Evolutionary conservation across 2,329 filamentous ascomycete genomes (phyloP).

Genomic region (Penicillium sp.): DNA sequence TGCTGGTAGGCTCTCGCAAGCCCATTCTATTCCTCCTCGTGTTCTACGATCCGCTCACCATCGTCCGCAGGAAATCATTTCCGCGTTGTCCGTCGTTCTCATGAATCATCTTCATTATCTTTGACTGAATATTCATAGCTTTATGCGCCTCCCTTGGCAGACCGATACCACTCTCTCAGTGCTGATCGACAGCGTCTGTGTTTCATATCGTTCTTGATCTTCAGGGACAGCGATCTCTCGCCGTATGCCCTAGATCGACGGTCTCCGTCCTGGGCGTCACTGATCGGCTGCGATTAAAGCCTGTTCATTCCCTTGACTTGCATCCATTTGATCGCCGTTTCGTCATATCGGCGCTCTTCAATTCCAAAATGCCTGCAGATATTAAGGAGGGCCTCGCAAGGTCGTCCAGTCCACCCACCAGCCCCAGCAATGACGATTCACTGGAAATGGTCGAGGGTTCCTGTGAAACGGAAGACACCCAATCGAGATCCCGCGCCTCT

Average conservation of each 20-base stretch:
- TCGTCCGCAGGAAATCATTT: not conserved
- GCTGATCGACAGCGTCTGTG: not conserved
- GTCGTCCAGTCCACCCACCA: constrained; percentile 4
- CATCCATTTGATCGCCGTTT: not conserved
- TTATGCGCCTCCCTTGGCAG: constrained; percentile 1
- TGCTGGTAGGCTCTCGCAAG: not conserved
- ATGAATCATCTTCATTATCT: not conserved
- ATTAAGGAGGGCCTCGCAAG: not conserved
- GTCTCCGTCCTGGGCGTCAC: not conserved
- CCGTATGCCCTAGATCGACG: not conserved
- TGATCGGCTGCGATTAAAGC: not conserved
- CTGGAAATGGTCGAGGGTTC: not conserved
- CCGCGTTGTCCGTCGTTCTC: not conserved
- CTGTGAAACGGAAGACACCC: constrained; percentile 13
- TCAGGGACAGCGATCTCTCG: not conserved
- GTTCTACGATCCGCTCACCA: not conserved
- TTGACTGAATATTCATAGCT: not conserved
- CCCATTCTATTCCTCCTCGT: not conserved
- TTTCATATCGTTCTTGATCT: constrained; percentile 13
- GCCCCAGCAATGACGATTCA: constrained; percentile 6
- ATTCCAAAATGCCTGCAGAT: constrained; percentile 7
- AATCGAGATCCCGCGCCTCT: constrained; percentile 22
- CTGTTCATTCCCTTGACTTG: not conserved
- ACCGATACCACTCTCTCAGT: not conserved
- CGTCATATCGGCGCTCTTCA: not conserved